Base-by-base conservation (phyloP, 2,329 filamentous ascomycete species). In the Colletotrichum sp. region DNA sequence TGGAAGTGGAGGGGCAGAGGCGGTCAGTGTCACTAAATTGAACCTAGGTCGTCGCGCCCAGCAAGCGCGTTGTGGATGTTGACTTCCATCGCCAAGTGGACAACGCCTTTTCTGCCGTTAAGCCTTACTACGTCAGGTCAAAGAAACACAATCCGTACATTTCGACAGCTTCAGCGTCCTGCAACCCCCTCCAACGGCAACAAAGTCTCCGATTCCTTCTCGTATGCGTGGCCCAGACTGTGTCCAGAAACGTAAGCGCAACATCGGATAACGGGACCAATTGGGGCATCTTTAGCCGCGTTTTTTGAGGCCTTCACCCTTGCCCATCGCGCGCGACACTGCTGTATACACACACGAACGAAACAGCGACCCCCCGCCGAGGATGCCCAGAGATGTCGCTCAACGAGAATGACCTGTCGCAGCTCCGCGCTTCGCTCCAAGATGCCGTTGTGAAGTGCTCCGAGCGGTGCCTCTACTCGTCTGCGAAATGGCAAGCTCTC, bases 401-500 rank as follows among this genome's bases (percentile, higher is more conserved):
- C 76, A 91, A 87, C 73, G 85, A 89, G 70, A 86, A 89, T 77
- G 91, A 93, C 76, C 87, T 89, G 60, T 85, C 87, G 66, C 93
- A 95, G 81, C 88, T 97, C 76, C 92, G 94, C 81, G 90, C 89
- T 48, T 92, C 95, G 38, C 89, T 98, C 58, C 95, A 98, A 83
- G 94, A 96, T 81, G 95, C 96, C 34, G 93, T 97, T 5, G 90
- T 97, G 28, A 96, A 96, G 82, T 98, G 96, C 86, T 98, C 96
- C 2, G 97, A 99, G 83, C 90, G 97, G 83, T 98, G 97, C 84
- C 90, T 99, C 15, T 98, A 98, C 82, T 96, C 98, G 81, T 97
- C 96, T 8, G 94, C 97, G 32, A 98, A 98, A 92, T 99, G 97
- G 97, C 98, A 83, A 72, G 80, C 65, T 65, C 62, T 64, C 5